Percentiles rank a stretch among this genome's conserved stretches.
Conservation (phyloP, 139 green algal species). For the Chlamydomonas sp. region DNA sequence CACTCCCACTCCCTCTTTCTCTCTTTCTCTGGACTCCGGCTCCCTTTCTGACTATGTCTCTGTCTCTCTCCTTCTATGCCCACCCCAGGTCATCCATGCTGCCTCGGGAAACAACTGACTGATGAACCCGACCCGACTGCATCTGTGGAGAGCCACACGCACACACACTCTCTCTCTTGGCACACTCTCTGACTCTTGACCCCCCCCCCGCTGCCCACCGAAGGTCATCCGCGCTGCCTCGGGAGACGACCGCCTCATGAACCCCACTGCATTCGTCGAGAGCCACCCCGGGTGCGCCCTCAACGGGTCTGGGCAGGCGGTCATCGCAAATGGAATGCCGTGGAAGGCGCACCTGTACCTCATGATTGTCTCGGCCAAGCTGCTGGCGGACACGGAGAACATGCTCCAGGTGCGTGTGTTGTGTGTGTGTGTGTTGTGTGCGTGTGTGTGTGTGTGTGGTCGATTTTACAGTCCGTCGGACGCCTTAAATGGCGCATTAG, state of each 20-base stretch:
- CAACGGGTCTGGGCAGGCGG: slow-evolving; percentile 18
- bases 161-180: no score
- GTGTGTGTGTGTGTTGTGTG: no score
- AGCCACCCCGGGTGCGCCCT: slow-evolving; percentile 28
- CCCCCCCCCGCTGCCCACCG: background rate
- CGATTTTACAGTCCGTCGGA: no score
- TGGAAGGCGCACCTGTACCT: slow-evolving; percentile 46
- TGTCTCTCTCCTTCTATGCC: background rate
- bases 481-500: background rate
- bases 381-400: slow-evolving; percentile 47
- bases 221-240: slow-evolving; percentile 26
- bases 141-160: no score
- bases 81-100: slow-evolving; percentile 17
- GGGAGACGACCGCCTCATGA: slow-evolving; percentile 48
- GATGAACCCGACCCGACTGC: slow-evolving; percentile 55
- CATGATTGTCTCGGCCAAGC: slow-evolving; percentile 46
- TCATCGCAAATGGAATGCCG: slow-evolving; percentile 36
- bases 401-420: slow-evolving; percentile 39
- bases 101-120: slow-evolving; percentile 38
- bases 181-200: background rate
- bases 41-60: no score
- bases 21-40: background rate
- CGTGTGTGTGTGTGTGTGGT: no score
- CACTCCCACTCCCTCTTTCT: no score
- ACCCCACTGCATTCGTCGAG: slow-evolving; percentile 47